Evolutionary conservation across 192 early-diverging fungal genomes (phyloP), one percentile per base, ranked within the genome.

Genomic region (Rhizoclosmatium globosum): DNA sequence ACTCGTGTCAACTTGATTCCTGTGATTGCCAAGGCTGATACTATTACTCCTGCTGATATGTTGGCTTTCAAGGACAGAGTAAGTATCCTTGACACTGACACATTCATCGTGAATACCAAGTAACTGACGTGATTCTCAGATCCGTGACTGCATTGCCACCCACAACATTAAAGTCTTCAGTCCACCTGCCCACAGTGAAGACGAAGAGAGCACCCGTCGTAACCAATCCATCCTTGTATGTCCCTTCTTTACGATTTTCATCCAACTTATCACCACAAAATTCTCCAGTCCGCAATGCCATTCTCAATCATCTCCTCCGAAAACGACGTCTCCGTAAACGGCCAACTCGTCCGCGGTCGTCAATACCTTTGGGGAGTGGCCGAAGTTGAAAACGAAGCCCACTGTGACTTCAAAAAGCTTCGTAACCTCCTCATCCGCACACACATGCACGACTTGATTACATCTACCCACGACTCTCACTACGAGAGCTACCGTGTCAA

Each of bases 291-390:
- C 44, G 96, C 98, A 17, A 91, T 96, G 93, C 98, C 98, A 7
- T 99, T 96, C 84, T 94, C 96, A 17, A 93, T 99, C 65, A 98
- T 99, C 84, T 94, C 95, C 58, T 92, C 91, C 85, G 94, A 94
- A 64, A 89, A 92, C 70, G 97, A 98, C 75, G 94, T 98, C 60
- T 92, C 90, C 31, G 83, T 87, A 59, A 94, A 96, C 73, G 98
- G 98, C 15, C 92, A 95, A 71, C 90, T 83, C 59, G 97, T 98
- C 79, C 97, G 95, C 78, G 98, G 98, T 68, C 93, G 98, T 73
- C 91, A 97, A 85, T 99, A 98, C 86, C 92, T 94, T 23, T 99
- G 98, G 98, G 98, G 98, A 81, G 96, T 97, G 74, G 96, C 95
- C 38, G 97, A 99, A 89, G 69, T 99, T 19, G 98, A 99, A 83